These are phyloP conservation scores for Jamesozyma hellenica DNA, from an alignment of 805 yeast genomes.

Conservation along the genomic window DNA sequence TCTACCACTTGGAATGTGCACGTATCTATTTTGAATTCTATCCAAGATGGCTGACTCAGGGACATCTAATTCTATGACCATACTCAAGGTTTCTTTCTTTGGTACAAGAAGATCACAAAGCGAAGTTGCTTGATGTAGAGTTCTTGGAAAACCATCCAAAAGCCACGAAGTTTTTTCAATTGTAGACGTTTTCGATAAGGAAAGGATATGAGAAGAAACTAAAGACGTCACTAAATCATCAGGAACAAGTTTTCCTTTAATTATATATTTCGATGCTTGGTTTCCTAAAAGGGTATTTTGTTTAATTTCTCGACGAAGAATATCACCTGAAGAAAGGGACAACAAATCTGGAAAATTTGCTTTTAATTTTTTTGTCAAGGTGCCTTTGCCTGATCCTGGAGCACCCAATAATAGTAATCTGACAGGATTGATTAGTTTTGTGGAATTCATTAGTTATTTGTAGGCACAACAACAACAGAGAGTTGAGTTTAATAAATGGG, in stretches of 20 bases:
- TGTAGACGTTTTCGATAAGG: constrained; percentile 15
- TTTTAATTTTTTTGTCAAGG: constrained; percentile 62
- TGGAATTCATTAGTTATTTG: neutral
- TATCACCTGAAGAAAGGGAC: constrained; percentile 76
- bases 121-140: constrained; percentile 63
- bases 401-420: constrained; percentile 77
- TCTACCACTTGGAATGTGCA: constrained; percentile 76
- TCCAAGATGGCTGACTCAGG: constrained; percentile 75
- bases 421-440: constrained; percentile 33
- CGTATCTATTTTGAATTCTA: constrained; percentile 77
- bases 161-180: constrained; percentile 47
- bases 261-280: constrained; percentile 47
- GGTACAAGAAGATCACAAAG: constrained; percentile 26
- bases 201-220: constrained; percentile 33
- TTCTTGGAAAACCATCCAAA: constrained; percentile 89
- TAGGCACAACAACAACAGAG: neutral
- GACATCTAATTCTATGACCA: constrained; percentile 80
- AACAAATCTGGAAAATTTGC: constrained; percentile 42
- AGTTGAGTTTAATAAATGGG: neutral
- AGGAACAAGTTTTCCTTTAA: constrained; percentile 61
- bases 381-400: constrained; percentile 94
- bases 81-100: constrained; percentile 40
- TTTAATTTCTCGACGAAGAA: constrained; percentile 59
- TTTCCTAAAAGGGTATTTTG: constrained; percentile 43
- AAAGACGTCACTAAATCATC: constrained; percentile 52